phyloP scores from a whole-genome alignment of 2,329 filamentous ascomycete genomes.

The Thielaviopsis ethacetica region DNA sequence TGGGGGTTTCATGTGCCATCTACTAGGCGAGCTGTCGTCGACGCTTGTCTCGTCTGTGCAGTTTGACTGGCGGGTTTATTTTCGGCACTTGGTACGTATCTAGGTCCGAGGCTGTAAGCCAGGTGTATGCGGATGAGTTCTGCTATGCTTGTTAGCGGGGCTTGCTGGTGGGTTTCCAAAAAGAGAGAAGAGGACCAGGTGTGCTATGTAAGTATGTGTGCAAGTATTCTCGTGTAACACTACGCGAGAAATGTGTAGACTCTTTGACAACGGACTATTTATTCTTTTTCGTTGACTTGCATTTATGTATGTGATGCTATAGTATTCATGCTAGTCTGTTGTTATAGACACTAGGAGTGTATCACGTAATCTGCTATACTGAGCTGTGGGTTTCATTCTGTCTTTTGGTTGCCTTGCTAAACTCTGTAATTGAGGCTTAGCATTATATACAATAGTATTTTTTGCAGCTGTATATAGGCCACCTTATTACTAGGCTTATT shows the following conservation, averaged over 20 bases:
- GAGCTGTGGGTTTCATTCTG: no score
- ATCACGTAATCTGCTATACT: no score
- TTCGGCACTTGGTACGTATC: neutral
- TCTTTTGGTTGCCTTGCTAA: no score
- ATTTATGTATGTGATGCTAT: no score
- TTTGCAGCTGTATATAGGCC: no score
- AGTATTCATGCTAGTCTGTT: no score
- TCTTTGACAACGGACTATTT: neutral
- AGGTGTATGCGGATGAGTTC: neutral
- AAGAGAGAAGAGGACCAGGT: neutral
- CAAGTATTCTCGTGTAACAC: neutral
- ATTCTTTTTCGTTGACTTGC: neutral
- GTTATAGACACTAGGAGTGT: no score
- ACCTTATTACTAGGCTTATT: no score
- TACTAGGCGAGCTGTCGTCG: neutral
- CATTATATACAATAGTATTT: no score
- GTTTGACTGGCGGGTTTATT: neutral
- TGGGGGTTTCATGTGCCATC: neutral
- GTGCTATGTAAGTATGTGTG: no score
- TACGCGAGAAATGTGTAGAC: no score
- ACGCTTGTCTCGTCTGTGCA: neutral
- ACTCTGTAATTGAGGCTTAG: no score
- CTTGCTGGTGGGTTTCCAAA: neutral
- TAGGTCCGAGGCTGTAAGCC: neutral
- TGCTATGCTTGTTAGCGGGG: neutral